Percentiles rank a stretch among this genome's conserved stretches.
phyloP scores from a whole-genome alignment of 352 stramenopile genomes.

The Hyaloperonospora brassicae region DNA sequence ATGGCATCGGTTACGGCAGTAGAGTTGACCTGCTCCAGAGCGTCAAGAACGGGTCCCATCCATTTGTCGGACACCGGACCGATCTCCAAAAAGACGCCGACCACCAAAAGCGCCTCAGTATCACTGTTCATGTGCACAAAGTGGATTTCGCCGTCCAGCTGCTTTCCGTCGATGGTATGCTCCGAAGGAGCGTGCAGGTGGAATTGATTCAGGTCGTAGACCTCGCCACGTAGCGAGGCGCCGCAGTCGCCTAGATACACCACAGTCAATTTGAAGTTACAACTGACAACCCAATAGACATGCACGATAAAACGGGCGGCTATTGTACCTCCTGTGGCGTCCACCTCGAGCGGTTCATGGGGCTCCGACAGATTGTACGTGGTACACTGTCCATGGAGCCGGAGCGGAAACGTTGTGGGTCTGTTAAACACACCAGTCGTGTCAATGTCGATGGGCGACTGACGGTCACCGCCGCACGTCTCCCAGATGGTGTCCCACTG shows the following conservation, averaged over 20 bases:
- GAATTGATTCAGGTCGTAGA: conserved; percentile 28
- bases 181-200: conserved; percentile 39
- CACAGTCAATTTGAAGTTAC: conserved; percentile 1
- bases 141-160: conserved; percentile 26
- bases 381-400: conserved; percentile 26
- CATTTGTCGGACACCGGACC: conserved; percentile 19
- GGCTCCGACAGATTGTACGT: conserved; percentile 28
- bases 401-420: conserved; percentile 15
- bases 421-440: conserved; percentile 7
- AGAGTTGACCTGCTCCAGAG: conserved; percentile 27
- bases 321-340: conserved; percentile 17
- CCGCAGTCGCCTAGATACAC: not conserved
- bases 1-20: conserved; percentile 8
- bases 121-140: conserved; percentile 20
- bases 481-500: conserved; percentile 23
- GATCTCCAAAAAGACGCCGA: conserved; percentile 29
- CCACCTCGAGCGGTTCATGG: conserved; percentile 23
- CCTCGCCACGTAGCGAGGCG: conserved; percentile 7
- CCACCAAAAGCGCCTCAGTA: conserved; percentile 30
- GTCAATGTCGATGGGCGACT: conserved; percentile 44
- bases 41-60: conserved; percentile 28
- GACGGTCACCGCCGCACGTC: conserved; percentile 22
- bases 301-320: not conserved
- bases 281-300: not conserved
- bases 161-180: conserved; percentile 36